Conservation (phyloP, 768 basidiomycete genomes). For the Lactifluus volemus region DNA sequence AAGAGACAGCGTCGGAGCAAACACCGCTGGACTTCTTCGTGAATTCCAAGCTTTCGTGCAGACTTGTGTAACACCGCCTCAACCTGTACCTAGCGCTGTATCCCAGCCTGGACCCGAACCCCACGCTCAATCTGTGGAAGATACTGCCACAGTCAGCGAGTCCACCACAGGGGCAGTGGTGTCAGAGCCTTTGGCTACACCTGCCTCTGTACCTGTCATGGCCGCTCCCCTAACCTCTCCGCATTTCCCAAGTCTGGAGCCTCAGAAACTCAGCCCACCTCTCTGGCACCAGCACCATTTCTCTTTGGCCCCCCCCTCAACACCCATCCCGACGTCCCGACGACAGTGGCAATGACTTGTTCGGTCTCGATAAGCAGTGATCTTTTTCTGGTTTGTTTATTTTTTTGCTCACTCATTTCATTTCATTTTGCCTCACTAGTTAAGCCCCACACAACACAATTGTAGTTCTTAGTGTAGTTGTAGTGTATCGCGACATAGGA, state of each 20-base stretch:
- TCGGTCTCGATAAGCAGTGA: too few species aligned
- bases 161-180: not conserved
- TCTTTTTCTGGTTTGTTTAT: too few species aligned
- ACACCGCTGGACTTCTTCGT: slow-evolving; percentile 60
- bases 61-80: slow-evolving; percentile 17
- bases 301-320: too few species aligned
- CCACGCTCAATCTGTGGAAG: not conserved
- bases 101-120: not conserved
- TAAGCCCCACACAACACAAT: too few species aligned
- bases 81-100: slow-evolving; percentile 19
- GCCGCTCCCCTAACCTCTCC: not conserved
- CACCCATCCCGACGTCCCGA: too few species aligned
- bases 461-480: too few species aligned
- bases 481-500: too few species aligned
- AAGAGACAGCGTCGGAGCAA: slow-evolving; percentile 13
- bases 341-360: too few species aligned
- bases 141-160: not conserved
- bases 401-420: too few species aligned
- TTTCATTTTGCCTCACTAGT: too few species aligned
- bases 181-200: not conserved
- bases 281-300: too few species aligned
- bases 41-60: slow-evolving; percentile 36
- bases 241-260: not conserved
- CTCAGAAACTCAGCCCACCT: too few species aligned
- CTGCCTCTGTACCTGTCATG: not conserved